Evolutionary conservation across 108 stramenopile genomes (phyloP), one percentile per base, ranked within the genome.

Genomic region (Skeletonema potamos): DNA sequence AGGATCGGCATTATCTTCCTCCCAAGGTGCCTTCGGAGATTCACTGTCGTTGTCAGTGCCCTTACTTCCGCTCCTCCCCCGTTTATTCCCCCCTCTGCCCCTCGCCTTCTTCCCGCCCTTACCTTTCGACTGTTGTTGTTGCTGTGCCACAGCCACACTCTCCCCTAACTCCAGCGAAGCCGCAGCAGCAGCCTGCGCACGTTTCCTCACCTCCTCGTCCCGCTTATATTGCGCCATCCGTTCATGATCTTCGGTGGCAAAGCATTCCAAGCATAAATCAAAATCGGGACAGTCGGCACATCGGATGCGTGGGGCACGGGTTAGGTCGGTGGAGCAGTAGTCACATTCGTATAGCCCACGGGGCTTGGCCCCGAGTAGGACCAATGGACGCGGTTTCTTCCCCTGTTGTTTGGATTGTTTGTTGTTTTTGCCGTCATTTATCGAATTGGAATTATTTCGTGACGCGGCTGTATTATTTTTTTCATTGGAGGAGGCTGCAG

Each of bases 221-320:
- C 70, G 28, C 15, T 71, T 71, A 30, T 65, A 72, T 15, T 62
- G 48, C 15, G 64, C 70, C 70, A 81, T 70, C 48, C 70, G 62
- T 3, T 68, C 27, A 57, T 87, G 87, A 66, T 92, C 85, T 28
- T 85, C 77, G 0, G 77, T 87, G 15, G 84, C 82, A 62, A 96
- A 89, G 60, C 95, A 96, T 48, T 96, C 92, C 71, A 94, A 71
- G 64, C 95, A 96, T 12, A 94, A 61, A 73, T 96, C 95, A 70
- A 93, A 96, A 44, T 96, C 95, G 26, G 73, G 75, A 69, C 92
- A 93, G 10, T 86, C 71, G 11, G 91, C 92, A 66, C 95, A 96
- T 22, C 92, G 85, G 43, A 94, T 86, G 15, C 95, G 88, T 8
- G 91, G 91, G 34, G 74, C 76, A 65, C 90, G 89, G 43, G 89